These are phyloP conservation scores for Thalassiosira mediterranea DNA, from an alignment of 352 stramenopile genomes.

Conservation along the genomic window DNA sequence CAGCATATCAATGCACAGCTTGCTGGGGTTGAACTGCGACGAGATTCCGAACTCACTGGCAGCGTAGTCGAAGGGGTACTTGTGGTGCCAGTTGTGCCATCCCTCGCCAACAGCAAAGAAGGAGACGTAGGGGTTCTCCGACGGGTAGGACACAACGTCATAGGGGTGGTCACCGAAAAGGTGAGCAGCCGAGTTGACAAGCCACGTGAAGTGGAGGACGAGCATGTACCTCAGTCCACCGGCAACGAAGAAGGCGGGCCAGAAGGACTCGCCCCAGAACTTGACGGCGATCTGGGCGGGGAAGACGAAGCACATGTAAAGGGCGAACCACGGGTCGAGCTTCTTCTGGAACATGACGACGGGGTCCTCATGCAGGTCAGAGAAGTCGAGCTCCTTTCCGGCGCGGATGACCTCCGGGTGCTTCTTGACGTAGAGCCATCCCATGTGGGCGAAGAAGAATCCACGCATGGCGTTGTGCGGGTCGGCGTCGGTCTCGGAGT, in stretches of 20 bases:
- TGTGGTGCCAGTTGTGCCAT: constrained; percentile 99
- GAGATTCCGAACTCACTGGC: constrained; percentile 96
- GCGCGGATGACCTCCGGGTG: constrained; percentile 90
- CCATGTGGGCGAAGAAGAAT: constrained; percentile 99
- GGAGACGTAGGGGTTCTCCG: constrained; percentile 97
- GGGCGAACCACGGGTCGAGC: constrained; percentile 95
- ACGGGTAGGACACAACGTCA: constrained; percentile 93
- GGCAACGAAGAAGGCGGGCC: constrained; percentile 94
- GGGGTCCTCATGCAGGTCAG: constrained; percentile 95
- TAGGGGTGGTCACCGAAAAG: constrained; percentile 98
- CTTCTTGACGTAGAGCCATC: constrained; percentile 98
- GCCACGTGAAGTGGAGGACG: constrained; percentile 97
- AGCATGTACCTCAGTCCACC: constrained; percentile 93
- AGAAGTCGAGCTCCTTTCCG: constrained; percentile 94
- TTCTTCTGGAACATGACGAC: constrained; percentile 95
- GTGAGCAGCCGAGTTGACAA: constrained; percentile 98
- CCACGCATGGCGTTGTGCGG: constrained; percentile 95
- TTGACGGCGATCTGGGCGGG: constrained; percentile 90
- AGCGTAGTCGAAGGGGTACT: constrained; percentile 99
- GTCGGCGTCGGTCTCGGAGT: constrained; percentile 92
- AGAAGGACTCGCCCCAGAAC: constrained; percentile 92
- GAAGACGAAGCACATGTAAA: constrained; percentile 98
- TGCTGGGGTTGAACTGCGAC: constrained; percentile 97
- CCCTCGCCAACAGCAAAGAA: constrained; percentile 94
- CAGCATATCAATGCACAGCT: constrained; percentile 95